phyloP scores from a whole-genome alignment of 495 filamentous ascomycete species.

The Lineolata rhizophorae region DNA sequence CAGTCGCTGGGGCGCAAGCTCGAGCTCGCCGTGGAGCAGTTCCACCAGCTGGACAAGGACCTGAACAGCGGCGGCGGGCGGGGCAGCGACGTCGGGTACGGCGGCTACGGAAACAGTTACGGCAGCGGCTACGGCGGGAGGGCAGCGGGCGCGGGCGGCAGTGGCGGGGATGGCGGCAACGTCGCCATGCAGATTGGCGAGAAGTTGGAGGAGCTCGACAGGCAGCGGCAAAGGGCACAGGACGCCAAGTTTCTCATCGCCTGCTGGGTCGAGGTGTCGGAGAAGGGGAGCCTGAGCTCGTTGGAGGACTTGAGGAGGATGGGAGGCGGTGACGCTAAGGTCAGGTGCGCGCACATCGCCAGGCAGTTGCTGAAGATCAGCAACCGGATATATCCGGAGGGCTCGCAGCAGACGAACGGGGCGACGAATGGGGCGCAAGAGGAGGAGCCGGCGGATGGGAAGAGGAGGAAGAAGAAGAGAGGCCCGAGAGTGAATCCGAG shows the following conservation, averaged over 20 bases:
- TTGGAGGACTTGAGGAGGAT: constrained; percentile 62
- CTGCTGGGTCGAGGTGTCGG: constrained; percentile 86
- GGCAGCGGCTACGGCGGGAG: not conserved
- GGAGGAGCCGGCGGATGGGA: too few species aligned
- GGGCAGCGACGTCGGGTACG: constrained; percentile 23
- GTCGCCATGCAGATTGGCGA: constrained; percentile 90
- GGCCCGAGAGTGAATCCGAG: too few species aligned
- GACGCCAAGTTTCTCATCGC: constrained; percentile 90
- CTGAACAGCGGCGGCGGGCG: constrained; percentile 32
- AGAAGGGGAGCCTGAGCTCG: constrained; percentile 55
- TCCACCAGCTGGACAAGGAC: constrained; percentile 68
- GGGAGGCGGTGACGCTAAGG: constrained; percentile 65
- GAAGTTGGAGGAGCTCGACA: constrained; percentile 78
- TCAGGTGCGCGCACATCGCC: constrained; percentile 75
- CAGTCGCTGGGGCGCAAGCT: constrained; percentile 69
- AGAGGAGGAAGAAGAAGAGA: too few species aligned
- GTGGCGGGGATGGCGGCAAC: constrained; percentile 45
- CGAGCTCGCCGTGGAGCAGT: constrained; percentile 72
- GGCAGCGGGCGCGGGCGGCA: constrained; percentile 22
- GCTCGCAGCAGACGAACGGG: constrained; percentile 37
- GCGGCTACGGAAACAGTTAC: too few species aligned
- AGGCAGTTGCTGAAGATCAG: constrained; percentile 75
- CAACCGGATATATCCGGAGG: constrained; percentile 53
- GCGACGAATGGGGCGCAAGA: constrained; percentile 12
- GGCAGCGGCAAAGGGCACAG: constrained; percentile 67